Percentiles rank a stretch among this genome's conserved stretches.
phyloP scores from a whole-genome alignment of 345 rosid genomes.

The Aquilaria sinensis region DNA sequence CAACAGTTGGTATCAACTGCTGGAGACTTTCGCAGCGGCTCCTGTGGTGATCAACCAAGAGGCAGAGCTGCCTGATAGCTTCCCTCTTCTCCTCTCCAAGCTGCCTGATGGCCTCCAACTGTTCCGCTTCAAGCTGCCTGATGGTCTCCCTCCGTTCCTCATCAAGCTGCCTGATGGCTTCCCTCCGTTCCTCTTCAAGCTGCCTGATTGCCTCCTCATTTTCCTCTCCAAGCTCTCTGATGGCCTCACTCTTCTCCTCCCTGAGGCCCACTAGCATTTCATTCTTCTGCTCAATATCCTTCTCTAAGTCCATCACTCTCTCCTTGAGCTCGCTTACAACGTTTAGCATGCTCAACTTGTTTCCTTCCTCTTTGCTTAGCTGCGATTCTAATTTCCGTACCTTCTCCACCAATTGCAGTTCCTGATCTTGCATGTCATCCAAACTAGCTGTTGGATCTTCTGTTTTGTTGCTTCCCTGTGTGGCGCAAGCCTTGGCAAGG shows the following conservation, averaged over 20 bases:
- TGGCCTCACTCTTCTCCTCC: constrained; percentile 79
- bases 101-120: constrained; percentile 17
- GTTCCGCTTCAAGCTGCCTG: too few species aligned
- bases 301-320: constrained; percentile 39
- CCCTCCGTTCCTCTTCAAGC: constrained; percentile 1
- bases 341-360: constrained; percentile 29
- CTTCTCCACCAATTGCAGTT: constrained; percentile 30
- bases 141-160: too few species aligned
- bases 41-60: constrained; percentile 76
- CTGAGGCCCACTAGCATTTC: constrained; percentile 37
- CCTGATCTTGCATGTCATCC: constrained; percentile 34
- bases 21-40: constrained; percentile 47
- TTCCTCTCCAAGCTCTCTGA: constrained; percentile 37
- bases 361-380: constrained; percentile 31
- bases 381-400: constrained; percentile 34
- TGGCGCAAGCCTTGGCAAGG: constrained; percentile 29
- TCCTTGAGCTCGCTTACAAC: constrained; percentile 26
- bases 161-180: too few species aligned
- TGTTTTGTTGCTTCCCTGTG: constrained; percentile 17
- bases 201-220: too few species aligned
- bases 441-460: constrained; percentile 25
- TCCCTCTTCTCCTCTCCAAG: constrained; percentile 76
- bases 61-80: constrained; percentile 89
- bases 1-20: constrained; percentile 38
- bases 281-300: constrained; percentile 34